Evolutionary conservation across 495 filamentous ascomycete genomes (phyloP).

Genomic region (Aspergillus sclerotioniger): DNA sequence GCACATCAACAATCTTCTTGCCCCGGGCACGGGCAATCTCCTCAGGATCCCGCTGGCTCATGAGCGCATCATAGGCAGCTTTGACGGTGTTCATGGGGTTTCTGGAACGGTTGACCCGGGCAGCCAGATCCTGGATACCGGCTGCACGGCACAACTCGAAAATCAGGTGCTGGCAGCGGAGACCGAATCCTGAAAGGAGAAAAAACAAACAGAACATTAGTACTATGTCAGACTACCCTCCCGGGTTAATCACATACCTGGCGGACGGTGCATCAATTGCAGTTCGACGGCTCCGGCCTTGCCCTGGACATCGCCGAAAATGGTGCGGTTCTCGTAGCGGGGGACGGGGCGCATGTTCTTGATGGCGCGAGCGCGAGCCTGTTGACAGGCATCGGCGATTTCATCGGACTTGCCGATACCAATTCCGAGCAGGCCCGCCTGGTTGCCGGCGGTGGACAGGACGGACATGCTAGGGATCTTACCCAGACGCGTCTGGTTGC

Average conservation of each 20-base stretch:
- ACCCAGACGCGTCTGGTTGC: slow-evolving; percentile 94
- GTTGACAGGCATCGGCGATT: slow-evolving; percentile 54
- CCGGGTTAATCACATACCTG: slow-evolving; percentile 59
- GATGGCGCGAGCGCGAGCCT: slow-evolving; percentile 74
- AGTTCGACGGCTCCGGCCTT: slow-evolving; percentile 85
- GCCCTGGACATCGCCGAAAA: slow-evolving; percentile 77
- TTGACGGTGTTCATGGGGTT: slow-evolving; percentile 98
- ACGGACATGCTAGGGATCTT: slow-evolving; percentile 74
- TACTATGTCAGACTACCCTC: background rate
- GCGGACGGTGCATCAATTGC: slow-evolving; percentile 75
- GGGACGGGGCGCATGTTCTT: slow-evolving; percentile 82
- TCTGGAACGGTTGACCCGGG: slow-evolving; percentile 69
- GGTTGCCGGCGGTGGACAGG: slow-evolving; percentile 78
- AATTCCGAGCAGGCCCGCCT: slow-evolving; percentile 78
- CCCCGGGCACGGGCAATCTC: slow-evolving; percentile 82
- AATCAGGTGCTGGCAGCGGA: slow-evolving; percentile 84
- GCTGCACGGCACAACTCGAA: slow-evolving; percentile 85
- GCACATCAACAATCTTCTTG: slow-evolving; percentile 90
- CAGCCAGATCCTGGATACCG: slow-evolving; percentile 83
- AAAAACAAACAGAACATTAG: slow-evolving; percentile 8
- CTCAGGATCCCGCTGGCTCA: slow-evolving; percentile 80
- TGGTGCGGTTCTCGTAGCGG: slow-evolving; percentile 87
- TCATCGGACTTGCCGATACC: slow-evolving; percentile 88
- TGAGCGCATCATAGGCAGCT: slow-evolving; percentile 77
- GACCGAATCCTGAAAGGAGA: slow-evolving; percentile 81